phyloP scores from a whole-genome alignment of 2,329 filamentous ascomycete species.

The Monosporascus sp. region DNA sequence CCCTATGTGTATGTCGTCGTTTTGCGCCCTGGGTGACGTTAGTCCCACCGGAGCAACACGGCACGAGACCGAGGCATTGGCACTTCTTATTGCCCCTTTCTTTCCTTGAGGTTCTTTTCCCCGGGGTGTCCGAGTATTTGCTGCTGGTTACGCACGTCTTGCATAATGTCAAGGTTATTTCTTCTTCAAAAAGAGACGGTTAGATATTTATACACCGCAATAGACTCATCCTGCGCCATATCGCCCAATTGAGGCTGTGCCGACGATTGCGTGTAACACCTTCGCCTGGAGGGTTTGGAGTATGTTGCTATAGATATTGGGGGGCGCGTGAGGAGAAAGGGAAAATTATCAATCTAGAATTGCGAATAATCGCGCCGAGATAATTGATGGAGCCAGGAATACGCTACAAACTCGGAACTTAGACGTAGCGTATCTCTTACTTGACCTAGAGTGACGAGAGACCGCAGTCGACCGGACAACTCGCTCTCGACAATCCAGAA shows the following conservation, averaged over 20 bases:
- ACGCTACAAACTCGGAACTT: too few species aligned
- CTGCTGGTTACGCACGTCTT: not conserved
- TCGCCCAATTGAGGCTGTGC: not conserved
- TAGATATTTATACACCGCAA: not conserved
- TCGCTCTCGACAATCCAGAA: not conserved
- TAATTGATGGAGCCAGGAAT: too few species aligned
- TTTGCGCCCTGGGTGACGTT: not conserved
- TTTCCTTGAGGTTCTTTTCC: not conserved
- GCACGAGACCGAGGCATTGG: not conserved
- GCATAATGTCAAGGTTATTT: not conserved
- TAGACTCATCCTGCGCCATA: not conserved
- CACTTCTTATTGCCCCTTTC: not conserved
- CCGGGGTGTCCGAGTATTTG: not conserved
- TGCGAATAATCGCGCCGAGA: too few species aligned
- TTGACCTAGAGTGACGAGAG: not conserved
- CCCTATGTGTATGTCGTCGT: too few species aligned
- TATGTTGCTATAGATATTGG: too few species aligned
- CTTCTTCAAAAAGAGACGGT: not conserved
- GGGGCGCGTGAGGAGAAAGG: too few species aligned
- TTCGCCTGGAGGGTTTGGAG: not conserved
- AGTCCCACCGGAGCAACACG: conserved; percentile 2
- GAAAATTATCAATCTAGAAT: too few species aligned
- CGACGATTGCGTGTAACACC: not conserved
- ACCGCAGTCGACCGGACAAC: not conserved
- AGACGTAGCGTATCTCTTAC: too few species aligned